Percentiles rank a stretch among this genome's conserved stretches.
Conservation (phyloP, 768 basidiomycete species). For the Favolaschia claudopus region DNA sequence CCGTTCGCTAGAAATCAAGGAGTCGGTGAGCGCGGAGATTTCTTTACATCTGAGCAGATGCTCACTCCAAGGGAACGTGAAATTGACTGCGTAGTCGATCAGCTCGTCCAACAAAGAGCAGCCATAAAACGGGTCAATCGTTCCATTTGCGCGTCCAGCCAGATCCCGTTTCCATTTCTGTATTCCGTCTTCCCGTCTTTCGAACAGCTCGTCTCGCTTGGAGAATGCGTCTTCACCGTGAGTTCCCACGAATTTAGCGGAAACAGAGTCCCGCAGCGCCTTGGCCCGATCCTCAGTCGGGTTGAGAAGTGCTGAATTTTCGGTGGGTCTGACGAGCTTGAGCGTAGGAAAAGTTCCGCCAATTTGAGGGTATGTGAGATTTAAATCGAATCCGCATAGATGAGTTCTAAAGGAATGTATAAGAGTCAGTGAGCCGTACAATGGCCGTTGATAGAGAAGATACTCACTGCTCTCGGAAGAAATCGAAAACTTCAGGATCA, state of each 20-base stretch:
- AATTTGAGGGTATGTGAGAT: constrained; percentile 56
- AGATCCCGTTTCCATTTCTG: constrained; percentile 33
- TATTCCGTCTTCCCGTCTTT: not conserved
- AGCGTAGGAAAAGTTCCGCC: constrained; percentile 40
- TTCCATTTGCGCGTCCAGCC: constrained; percentile 43
- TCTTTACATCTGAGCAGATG: not conserved
- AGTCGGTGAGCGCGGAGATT: not conserved
- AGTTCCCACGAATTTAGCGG: constrained; percentile 5
- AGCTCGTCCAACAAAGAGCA: constrained; percentile 58
- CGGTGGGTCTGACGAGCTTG: constrained; percentile 1
- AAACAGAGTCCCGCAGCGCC: constrained; percentile 5
- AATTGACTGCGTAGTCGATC: constrained; percentile 62
- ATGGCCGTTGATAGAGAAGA: not conserved
- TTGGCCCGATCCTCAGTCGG: constrained; percentile 3
- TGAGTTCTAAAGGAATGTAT: constrained; percentile 37
- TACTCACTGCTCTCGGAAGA: constrained; percentile 57
- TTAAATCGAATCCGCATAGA: constrained; percentile 57
- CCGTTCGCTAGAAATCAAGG: constrained; percentile 12
- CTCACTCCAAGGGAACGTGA: constrained; percentile 46
- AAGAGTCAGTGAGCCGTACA: not conserved
- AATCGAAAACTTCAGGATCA: constrained; percentile 51
- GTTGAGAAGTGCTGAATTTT: not conserved
- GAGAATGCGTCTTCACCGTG: constrained; percentile 5
- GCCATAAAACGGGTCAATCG: constrained; percentile 47
- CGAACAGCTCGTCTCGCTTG: constrained; percentile 8